Base-by-base conservation (phyloP, 2,329 filamentous ascomycete genomes). In the Clonostachys rhizophaga region DNA sequence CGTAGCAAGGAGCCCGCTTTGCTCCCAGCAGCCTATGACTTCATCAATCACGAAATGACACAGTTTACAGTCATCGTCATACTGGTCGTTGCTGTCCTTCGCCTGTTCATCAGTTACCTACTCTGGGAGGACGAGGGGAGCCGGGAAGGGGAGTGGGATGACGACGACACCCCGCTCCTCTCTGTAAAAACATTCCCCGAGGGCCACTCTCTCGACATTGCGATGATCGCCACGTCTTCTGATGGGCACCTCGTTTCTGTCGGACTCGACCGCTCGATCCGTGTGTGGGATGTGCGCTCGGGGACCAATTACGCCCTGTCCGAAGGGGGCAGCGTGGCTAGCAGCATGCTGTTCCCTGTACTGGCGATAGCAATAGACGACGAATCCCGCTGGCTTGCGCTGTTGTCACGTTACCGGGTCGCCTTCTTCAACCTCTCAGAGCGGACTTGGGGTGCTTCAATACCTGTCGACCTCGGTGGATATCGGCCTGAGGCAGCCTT, bases 101-200 rank as follows among this genome's bases (percentile, higher is more conserved):
- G 82, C 3, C 65, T 91, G 8, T 70, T 91, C 8, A 88, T 89
- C 71, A 89, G 84, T 52, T 88, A 87, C 55, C 70, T 92, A 6
- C 69, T 92, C 0, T 87, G 82, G 77, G 83, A 84, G 49, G 81
- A 86, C 46, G 66, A 75, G 47, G 64, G 67, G 7, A 64, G 71
- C 17, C 66, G 67, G 13, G 71, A 74, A 2, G 66, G 68, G 7
- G 69, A 76, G 9, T 66, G 72, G 6, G 70, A 75, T 7, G 67
- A 61, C 0, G 66, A 72, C n/a, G 69, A 74, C 2, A 53, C 49
- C 24, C 71, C 78, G 1, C 65, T 78, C 2, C 64, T 91, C 12
- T 77, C 75, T 0, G 72, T 89, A 42, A 78, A 76, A 44, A 81
- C 80, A 2, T 61, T 91, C 11, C 70, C 71, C 24, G 72, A 75